Percentiles rank a stretch among this genome's conserved stretches.
phyloP scores from a whole-genome alignment of 768 basidiomycete species.

The Chlorophyllum brunneum region DNA sequence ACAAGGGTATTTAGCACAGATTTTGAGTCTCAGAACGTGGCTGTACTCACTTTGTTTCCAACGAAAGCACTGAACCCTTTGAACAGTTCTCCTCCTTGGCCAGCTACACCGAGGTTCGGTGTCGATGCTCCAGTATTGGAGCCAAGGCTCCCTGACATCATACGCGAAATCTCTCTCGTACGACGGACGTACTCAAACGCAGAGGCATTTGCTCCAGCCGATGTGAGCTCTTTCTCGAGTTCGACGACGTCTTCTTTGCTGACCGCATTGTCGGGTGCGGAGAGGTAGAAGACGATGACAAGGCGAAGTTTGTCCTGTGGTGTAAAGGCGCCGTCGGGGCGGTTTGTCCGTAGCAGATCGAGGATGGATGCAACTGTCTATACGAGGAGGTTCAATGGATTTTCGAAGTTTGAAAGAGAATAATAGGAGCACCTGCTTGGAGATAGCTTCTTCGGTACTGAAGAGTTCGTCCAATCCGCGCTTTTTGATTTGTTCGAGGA shows the following conservation, averaged over 20 bases:
- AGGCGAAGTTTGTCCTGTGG: constrained; percentile 88
- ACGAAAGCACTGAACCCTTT: constrained; percentile 85
- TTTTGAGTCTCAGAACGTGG: background rate
- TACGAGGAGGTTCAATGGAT: background rate
- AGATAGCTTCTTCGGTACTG: constrained; percentile 88
- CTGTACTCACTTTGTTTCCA: constrained; percentile 70
- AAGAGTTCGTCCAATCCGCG: constrained; percentile 96
- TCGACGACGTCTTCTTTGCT: constrained; percentile 87
- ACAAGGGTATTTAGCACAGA: constrained; percentile 3
- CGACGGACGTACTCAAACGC: constrained; percentile 93
- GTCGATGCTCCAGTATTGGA: constrained; percentile 34
- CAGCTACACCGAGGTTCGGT: constrained; percentile 55
- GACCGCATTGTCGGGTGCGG: constrained; percentile 73
- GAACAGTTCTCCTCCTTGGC: constrained; percentile 83
- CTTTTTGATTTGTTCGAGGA: constrained; percentile 93
- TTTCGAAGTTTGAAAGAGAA: background rate
- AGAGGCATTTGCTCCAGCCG: constrained; percentile 71
- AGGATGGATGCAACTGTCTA: constrained; percentile 79
- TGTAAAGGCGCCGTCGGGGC: constrained; percentile 62
- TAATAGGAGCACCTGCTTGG: constrained; percentile 61
- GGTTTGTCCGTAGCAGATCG: constrained; percentile 76
- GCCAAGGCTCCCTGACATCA: constrained; percentile 62
- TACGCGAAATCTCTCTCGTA: constrained; percentile 86
- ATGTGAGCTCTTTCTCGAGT: constrained; percentile 82
- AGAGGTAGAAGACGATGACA: constrained; percentile 93